Conservation (phyloP, 345 rosid genomes). For the Leavenworthia alabamica region DNA sequence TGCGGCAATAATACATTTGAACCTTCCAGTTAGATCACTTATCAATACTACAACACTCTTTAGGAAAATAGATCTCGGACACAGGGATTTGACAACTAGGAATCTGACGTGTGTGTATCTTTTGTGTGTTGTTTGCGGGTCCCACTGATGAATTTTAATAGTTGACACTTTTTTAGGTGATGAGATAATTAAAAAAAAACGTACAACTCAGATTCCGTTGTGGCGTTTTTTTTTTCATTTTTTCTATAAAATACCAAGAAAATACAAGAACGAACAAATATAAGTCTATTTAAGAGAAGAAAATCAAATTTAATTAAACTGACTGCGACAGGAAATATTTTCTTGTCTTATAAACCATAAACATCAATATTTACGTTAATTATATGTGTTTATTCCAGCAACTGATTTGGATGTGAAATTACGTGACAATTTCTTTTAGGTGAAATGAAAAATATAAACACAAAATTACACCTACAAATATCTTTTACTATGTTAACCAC, state of each 20-base stretch:
- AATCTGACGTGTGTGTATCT: slow-evolving; percentile 13
- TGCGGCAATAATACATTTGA: slow-evolving; percentile 39
- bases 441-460: neutral
- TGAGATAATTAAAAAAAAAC: neutral
- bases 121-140: slow-evolving; percentile 4
- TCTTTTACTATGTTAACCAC: neutral
- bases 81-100: slow-evolving; percentile 20
- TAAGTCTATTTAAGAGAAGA: neutral
- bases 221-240: slow-evolving; percentile 6
- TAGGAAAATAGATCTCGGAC: slow-evolving; percentile 19
- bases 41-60: too few species aligned
- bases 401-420: neutral
- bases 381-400: neutral
- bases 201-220: slow-evolving; percentile 14
- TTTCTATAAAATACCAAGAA: slow-evolving; percentile 9
- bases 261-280: neutral
- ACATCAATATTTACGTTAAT: neutral
- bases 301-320: neutral
- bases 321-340: neutral
- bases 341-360: neutral
- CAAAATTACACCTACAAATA: neutral
- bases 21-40: too few species aligned
- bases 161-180: slow-evolving; percentile 21
- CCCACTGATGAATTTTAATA: slow-evolving; percentile 11
- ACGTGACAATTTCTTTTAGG: neutral